phyloP scores from a whole-genome alignment of 2,329 filamentous ascomycete genomes.

The Fusarium gaditjirri region DNA sequence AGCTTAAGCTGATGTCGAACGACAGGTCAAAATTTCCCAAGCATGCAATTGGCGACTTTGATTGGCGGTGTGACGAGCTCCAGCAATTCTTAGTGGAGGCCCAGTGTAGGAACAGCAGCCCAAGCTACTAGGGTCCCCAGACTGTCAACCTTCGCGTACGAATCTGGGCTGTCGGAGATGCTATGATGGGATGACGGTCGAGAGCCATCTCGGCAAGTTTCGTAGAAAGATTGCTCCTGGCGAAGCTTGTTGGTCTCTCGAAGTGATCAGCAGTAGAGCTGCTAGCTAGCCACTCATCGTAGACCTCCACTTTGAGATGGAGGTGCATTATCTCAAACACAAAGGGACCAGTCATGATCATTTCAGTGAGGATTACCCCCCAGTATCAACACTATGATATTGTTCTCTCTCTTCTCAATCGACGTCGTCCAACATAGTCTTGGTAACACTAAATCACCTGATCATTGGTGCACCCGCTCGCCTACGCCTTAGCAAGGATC shows the following conservation, averaged over 20 bases:
- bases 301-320: background rate
- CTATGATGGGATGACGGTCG: background rate
- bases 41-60: conserved; percentile 36
- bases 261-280: background rate
- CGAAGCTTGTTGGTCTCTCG: background rate
- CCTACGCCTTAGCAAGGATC: conserved; percentile 41
- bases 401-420: conserved; percentile 5
- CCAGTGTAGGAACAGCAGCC: background rate
- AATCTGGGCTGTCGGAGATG: conserved; percentile 2
- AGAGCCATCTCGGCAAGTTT: background rate
- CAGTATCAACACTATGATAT: background rate
- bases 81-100: conserved; percentile 1
- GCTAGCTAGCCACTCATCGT: background rate
- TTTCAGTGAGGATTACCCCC: background rate
- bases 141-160: conserved; percentile 4
- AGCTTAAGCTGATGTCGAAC: conserved; percentile 23
- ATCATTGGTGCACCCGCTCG: conserved; percentile 37
- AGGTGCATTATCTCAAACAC: background rate
- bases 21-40: conserved; percentile 42
- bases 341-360: background rate
- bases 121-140: conserved; percentile 16
- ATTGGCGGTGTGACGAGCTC: conserved; percentile 33
- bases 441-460: conserved; percentile 45
- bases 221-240: background rate
- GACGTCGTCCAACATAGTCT: conserved; percentile 8